These are phyloP conservation scores for Colletotrichum chrysophilum DNA, from an alignment of 2,329 filamentous ascomycete genomes.

Conservation along the genomic window DNA sequence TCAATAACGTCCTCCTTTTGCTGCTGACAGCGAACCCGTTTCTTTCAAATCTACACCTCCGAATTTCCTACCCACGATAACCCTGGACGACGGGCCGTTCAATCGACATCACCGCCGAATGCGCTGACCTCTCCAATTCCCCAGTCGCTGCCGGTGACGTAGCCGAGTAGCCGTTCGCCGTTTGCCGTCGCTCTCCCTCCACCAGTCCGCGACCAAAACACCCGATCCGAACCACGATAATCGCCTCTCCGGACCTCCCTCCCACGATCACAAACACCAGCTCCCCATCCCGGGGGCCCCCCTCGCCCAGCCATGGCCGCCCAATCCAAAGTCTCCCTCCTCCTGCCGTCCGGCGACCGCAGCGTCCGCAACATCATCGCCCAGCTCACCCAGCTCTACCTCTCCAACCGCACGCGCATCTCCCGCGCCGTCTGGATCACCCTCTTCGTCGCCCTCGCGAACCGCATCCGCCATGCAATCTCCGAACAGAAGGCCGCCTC, in stretches of 20 bases:
- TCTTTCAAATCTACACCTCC: neutral
- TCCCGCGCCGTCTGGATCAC: constrained; percentile 85
- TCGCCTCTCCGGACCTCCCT: neutral
- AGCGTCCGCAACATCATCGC: constrained; percentile 70
- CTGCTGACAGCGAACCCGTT: neutral
- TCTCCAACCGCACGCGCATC: constrained; percentile 80
- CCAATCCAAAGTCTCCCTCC: constrained; percentile 73
- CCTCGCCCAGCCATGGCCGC: constrained; percentile 63
- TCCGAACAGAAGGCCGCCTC: constrained; percentile 91
- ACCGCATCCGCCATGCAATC: constrained; percentile 90
- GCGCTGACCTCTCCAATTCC: neutral
- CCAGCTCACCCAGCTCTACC: constrained; percentile 74
- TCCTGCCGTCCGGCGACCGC: constrained; percentile 55
- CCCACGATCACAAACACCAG: neutral
- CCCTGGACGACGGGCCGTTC: neutral
- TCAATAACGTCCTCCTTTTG: neutral
- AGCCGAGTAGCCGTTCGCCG: neutral
- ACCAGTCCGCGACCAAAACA: neutral
- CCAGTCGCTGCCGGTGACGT: constrained; percentile 4
- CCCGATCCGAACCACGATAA: neutral
- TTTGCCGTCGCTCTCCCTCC: neutral
- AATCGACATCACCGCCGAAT: neutral
- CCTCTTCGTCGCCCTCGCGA: constrained; percentile 78
- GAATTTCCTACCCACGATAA: neutral
- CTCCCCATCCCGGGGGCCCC: neutral